Evolutionary conservation across 305 asterid genomes (phyloP), one percentile per base, ranked within the genome.

Genomic region (Fraxinus latifolia): DNA sequence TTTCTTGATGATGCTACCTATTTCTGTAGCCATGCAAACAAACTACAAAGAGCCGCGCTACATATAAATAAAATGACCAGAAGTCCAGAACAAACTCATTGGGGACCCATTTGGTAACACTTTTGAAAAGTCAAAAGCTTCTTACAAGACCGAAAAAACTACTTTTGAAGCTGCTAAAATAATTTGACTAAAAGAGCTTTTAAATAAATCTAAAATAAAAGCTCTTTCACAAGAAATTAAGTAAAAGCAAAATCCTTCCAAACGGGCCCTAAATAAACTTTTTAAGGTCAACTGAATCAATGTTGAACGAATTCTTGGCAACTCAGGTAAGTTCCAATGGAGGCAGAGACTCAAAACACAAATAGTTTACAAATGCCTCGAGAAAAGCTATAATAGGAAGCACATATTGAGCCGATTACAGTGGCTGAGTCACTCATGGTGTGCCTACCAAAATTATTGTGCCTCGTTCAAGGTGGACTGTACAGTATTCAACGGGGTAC

Each of bases 401-500:
- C 72, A 11, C 58, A 9, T 31, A 44, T 12, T n/a, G 34, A 32
- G 74, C 27, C 76, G 53, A 42, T 72, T 73, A 74, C 82, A 39
- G 50, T 44, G 32, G 47, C 86, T 79, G 32, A 14, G 62, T 77
- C 80, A 33, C 84, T 75, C 80, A 84, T 84, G 81, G 33, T 60
- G 87, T 36, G 85, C 90, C 76, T 85, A 76, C 58, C 82, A 81
- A 81, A 88, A 86, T 90, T 77, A 85, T 87, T 81, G 65, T 88
- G 77, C 89, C 88, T 55, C 27, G 67, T 55, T 55, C 65, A 55
- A 19, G 67, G 27, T 5, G 67, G 12, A 9, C 71, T 62, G 71
- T 62, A 62, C 71, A 62, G 71, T 8, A 23, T 9, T 62, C 15
- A 62, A 23, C 14, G 32, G 70, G 31, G 6, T 62, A 23, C 33